Evolutionary conservation across 495 filamentous ascomycete genomes (phyloP), one percentile per base, ranked within the genome.

Genomic region (Penicillium arizonense): DNA sequence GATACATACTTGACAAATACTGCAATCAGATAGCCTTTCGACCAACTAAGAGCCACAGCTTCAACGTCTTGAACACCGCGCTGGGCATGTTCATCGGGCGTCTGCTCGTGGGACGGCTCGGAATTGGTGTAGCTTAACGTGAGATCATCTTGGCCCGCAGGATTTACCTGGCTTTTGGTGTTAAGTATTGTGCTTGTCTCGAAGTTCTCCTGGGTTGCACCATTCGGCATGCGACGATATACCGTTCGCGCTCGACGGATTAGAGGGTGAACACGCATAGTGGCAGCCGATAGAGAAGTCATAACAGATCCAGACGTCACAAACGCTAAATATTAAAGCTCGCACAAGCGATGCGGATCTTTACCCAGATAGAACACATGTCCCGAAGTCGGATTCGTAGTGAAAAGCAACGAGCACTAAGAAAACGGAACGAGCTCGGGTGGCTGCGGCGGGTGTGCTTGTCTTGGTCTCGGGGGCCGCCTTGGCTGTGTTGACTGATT

Each of bases 61-160:
- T 76, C 54, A 20, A 65, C 61, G 30, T 58, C 52, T 43, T 64
- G 58, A 28, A 76, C 73, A 57, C 73, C 72, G 21, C 47, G 47
- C 48, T 71, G 65, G 21, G 51, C 48, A 37, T 50, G 30, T 21
- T 53, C 21, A 32, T 50, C 37, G 0, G 34, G 41, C 11, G 28
- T 23, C 3, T 44, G 20, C 26, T 53, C 18, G 20, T 23, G 33
- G 12, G 42, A 28, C 1, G 18, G 18, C 5, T 35, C 50, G 16
- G 50, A 53, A 26, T n/a, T 43, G 23, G 39, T 44, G 40, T 37
- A 38, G 20, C 33, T 52, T 16, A 26, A 23, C n/a, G 26, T 7
- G 12, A 26, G 8, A 24, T 52, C 40, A 12, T 9, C 49, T 20
- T 43, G 39, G 16, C 18, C 23, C 33, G 40, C 28, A 10, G 28